A percentile compares a stretch with the other conserved stretches of the same genome.
phyloP scores from a whole-genome alignment of 1,284 basidiomycete genomes.

The Leccinum pachyderme region DNA sequence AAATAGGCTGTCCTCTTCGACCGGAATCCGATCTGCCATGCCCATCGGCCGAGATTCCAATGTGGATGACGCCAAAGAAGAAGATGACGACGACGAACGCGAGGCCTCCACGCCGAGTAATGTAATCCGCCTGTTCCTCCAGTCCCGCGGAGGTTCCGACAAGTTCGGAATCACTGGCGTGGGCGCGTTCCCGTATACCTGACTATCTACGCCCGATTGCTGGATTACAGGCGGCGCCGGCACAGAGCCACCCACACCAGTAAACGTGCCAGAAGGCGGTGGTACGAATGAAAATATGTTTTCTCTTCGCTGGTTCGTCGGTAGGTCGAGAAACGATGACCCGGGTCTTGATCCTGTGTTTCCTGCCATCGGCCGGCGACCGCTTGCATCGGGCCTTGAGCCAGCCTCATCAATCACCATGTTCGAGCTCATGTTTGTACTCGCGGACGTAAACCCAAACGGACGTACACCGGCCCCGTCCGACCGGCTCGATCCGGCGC shows the following conservation, averaged over 20 bases:
- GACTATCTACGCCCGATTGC: slow-evolving; percentile 7
- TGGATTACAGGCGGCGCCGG: neutral
- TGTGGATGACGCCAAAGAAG: slow-evolving; percentile 1
- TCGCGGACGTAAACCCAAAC: slow-evolving; percentile 3
- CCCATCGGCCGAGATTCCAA: slow-evolving; percentile 10
- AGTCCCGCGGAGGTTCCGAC: slow-evolving; percentile 12
- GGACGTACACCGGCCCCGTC: slow-evolving; percentile 14
- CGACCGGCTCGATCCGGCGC: neutral
- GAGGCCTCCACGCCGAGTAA: slow-evolving; percentile 11
- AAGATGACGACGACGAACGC: slow-evolving; percentile 17
- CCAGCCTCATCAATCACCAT: slow-evolving; percentile 15
- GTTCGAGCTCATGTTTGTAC: slow-evolving; percentile 12
- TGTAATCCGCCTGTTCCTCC: slow-evolving; percentile 6
- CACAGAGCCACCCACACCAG: neutral
- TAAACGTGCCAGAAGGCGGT: slow-evolving; percentile 12
- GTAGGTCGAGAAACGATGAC: slow-evolving; percentile 9
- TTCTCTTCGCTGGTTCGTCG: slow-evolving; percentile 12
- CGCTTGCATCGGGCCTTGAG: neutral
- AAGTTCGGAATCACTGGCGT: slow-evolving; percentile 13
- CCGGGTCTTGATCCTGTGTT: neutral
- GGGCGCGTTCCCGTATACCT: slow-evolving; percentile 2
- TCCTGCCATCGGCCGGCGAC: slow-evolving; percentile 8
- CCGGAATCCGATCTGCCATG: slow-evolving; percentile 18
- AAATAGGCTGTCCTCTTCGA: slow-evolving; percentile 19
- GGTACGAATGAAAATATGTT: slow-evolving; percentile 11